phyloP scores from a whole-genome alignment of 306 rosid genomes.

The Dryas alaskensis region DNA sequence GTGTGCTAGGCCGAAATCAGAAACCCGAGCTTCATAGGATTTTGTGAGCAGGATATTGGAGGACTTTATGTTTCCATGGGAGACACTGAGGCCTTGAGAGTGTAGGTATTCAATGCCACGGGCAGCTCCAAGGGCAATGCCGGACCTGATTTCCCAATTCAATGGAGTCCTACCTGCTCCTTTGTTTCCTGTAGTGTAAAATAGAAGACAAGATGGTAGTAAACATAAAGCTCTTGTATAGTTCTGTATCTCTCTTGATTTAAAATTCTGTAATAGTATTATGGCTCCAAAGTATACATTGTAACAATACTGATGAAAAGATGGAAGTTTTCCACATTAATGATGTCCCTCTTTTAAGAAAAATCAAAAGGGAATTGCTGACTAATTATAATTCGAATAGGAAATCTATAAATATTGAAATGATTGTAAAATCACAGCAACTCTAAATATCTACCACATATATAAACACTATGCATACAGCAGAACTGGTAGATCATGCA shows the following conservation, averaged over 20 bases:
- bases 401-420: background rate
- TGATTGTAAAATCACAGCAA: background rate
- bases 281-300: background rate
- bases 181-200: conserved; percentile 39
- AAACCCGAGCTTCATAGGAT: conserved; percentile 44
- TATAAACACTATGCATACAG: background rate
- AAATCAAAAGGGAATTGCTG: background rate
- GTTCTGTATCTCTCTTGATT: background rate
- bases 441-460: background rate
- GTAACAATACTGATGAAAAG: background rate
- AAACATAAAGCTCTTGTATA: background rate
- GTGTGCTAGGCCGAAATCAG: conserved; percentile 51
- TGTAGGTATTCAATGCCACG: conserved; percentile 46
- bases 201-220: background rate
- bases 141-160: conserved; percentile 48
- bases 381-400: background rate
- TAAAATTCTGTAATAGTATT: background rate
- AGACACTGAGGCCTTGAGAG: conserved; percentile 41
- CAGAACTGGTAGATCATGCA: background rate
- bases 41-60: conserved; percentile 51
- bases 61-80: conserved; percentile 52
- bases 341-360: background rate
- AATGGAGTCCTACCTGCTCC: conserved; percentile 55
- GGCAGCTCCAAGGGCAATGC: conserved; percentile 49
- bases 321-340: background rate